Base-by-base conservation (phyloP, 2,329 filamentous ascomycete genomes). In the Colletotrichum gigasporum region DNA sequence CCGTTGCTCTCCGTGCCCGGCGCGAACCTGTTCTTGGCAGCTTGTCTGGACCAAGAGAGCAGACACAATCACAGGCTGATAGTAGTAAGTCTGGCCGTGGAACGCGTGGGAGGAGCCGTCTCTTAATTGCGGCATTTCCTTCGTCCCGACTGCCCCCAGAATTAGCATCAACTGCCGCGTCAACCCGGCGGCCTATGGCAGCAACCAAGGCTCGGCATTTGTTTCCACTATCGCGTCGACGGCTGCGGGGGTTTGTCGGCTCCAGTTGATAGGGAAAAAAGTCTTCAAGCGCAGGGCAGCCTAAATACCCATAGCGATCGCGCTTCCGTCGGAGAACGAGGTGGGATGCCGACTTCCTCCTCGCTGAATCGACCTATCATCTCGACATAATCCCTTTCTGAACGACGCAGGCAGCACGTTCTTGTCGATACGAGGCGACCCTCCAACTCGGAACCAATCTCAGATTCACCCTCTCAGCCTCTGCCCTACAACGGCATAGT, bases 111-210 rank as follows among this genome's bases (percentile, higher is more conserved):
- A 34, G 51, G 39, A 48, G 32, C 24, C 54, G 53, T 24, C 12
- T 60, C 42, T 12, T 39, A 20, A 45, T 35, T 64, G 61, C 55
- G 61, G 56, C 56, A 64, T 64, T 64, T 64, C 56, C 56, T 48
- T 24, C 3, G 35, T 18, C 41, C 12, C n/a, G n/a, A n/a, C n/a
- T n/a, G n/a, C n/a, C 41, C 41, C 22, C 24, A 22, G 34, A 34
- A 45, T 41, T 53, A 37, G 39, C 28, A 22, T 18, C 47, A 61
- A 61, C 11, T 64, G 61, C 48, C 55, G 61, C 48, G 56, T 61
- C 56, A 61, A 54, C 55, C 55, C 47, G 35, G 26, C 20, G 32
- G n/a, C 20, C 42, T 45, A 42, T 32, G 16, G 32, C 11, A 22
- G 41, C 48, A 42, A 34, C 34, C 20, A 54, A 28, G 34, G 39